Percentiles rank a stretch among this genome's conserved stretches.
phyloP scores from a whole-genome alignment of 2,329 filamentous ascomycete genomes.

The Arthrinium phaeospermum region DNA sequence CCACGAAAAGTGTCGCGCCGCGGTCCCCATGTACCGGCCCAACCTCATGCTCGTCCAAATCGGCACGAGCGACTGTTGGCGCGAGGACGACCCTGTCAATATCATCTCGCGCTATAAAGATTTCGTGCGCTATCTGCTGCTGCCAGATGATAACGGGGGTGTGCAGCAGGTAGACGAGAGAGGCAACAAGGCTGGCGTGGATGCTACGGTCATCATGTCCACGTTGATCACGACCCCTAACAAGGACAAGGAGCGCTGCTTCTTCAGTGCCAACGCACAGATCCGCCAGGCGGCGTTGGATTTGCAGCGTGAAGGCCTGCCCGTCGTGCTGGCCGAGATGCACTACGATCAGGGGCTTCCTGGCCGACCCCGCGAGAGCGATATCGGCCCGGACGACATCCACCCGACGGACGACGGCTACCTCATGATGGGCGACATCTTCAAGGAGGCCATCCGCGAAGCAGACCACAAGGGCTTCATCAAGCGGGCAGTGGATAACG shows the following conservation, averaged over 20 bases:
- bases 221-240: constrained; percentile 35
- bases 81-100: constrained; percentile 33
- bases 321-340: constrained; percentile 40
- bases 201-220: constrained; percentile 37
- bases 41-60: constrained; percentile 41
- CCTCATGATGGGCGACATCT: constrained; percentile 36
- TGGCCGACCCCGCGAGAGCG: constrained; percentile 29
- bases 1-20: constrained; percentile 34
- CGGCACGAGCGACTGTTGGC: constrained; percentile 41
- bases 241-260: constrained; percentile 30
- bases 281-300: constrained; percentile 35
- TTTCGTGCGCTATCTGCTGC: constrained; percentile 38
- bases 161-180: constrained; percentile 7
- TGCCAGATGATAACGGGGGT: constrained; percentile 20
- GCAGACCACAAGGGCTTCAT: constrained; percentile 34
- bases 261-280: constrained; percentile 37
- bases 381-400: constrained; percentile 37
- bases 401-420: constrained; percentile 37
- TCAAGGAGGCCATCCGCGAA: constrained; percentile 32
- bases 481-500: constrained; percentile 35
- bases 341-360: constrained; percentile 34
- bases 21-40: constrained; percentile 34
- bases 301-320: constrained; percentile 28
- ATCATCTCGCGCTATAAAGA: constrained; percentile 34
- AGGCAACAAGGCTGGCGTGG: background rate